Conservation (phyloP, 139 green algal genomes). For the Micractinium conductrix region DNA sequence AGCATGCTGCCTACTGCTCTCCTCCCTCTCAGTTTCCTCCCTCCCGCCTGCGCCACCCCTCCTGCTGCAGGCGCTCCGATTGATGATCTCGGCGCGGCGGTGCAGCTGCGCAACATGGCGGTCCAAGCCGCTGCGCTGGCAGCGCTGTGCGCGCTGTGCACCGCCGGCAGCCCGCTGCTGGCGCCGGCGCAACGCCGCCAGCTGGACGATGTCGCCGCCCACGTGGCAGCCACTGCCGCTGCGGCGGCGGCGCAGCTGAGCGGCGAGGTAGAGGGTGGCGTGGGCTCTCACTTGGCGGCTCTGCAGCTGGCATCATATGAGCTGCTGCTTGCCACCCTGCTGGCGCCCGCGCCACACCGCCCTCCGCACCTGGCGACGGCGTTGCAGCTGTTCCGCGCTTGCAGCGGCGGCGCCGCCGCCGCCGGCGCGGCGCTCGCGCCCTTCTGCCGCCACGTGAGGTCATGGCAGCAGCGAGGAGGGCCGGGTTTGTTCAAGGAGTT, state of each 20-base stretch:
- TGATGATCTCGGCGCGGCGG: slow-evolving; percentile 23
- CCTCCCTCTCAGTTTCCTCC: not conserved
- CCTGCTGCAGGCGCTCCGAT: slow-evolving; percentile 1
- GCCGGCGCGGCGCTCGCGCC: slow-evolving; percentile 20
- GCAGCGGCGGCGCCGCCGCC: not conserved
- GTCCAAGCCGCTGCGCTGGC: slow-evolving; percentile 37
- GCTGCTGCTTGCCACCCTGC: slow-evolving; percentile 61
- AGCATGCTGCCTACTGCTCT: too few species aligned
- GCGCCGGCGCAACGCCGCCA: slow-evolving; percentile 37
- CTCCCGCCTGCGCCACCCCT: too few species aligned
- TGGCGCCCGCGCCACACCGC: slow-evolving; percentile 52
- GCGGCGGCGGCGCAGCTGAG: slow-evolving; percentile 30
- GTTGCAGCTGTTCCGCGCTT: slow-evolving; percentile 45
- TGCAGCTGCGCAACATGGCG: slow-evolving; percentile 16
- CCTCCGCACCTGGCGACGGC: slow-evolving; percentile 57
- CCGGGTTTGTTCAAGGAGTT: too few species aligned
- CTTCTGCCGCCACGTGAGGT: slow-evolving; percentile 3
- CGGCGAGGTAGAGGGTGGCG: slow-evolving; percentile 24
- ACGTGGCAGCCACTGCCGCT: slow-evolving; percentile 44
- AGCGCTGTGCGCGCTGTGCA: slow-evolving; percentile 34
- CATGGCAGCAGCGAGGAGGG: too few species aligned
- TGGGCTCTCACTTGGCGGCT: not conserved
- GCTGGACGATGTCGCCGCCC: slow-evolving; percentile 56
- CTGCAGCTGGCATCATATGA: slow-evolving; percentile 52
- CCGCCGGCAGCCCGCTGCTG: slow-evolving; percentile 38